These are phyloP conservation scores for Musa schizocarpa DNA, from an alignment of 176 grass and related monocot species.

Conservation along the genomic window DNA sequence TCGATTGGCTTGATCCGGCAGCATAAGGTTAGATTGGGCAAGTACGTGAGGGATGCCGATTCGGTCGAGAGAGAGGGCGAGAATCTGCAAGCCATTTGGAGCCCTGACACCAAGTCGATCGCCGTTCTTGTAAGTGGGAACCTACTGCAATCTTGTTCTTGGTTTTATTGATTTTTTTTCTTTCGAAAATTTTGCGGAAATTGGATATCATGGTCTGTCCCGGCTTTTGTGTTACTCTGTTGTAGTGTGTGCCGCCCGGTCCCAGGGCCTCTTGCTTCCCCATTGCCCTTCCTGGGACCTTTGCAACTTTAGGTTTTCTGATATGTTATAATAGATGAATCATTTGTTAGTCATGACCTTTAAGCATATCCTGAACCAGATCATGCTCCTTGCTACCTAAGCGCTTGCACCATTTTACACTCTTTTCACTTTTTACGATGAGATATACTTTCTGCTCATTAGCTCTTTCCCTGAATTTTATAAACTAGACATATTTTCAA, in stretches of 20 bases:
- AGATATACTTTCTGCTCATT: no score
- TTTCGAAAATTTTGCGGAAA: not conserved
- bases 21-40: slow-evolving; percentile 70
- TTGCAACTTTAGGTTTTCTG: not conserved
- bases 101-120: slow-evolving; percentile 71
- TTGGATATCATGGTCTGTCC: not conserved
- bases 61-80: slow-evolving; percentile 52
- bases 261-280: not conserved
- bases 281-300: not conserved
- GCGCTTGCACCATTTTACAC: not conserved
- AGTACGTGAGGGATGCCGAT: slow-evolving; percentile 46
- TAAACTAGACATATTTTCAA: no score
- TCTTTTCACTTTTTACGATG: no score
- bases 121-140: slow-evolving; percentile 59
- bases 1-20: slow-evolving; percentile 14
- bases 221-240: not conserved
- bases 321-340: not conserved
- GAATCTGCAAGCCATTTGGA: slow-evolving; percentile 84
- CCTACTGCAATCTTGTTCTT: not conserved
- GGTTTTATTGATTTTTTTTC: not conserved
- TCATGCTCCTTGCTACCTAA: not conserved
- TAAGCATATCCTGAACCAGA: not conserved
- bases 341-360: not conserved
- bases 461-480: no score
- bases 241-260: not conserved